phyloP scores from a whole-genome alignment of 2,329 filamentous ascomycete species.

The Dryadomyces sulphureus region DNA sequence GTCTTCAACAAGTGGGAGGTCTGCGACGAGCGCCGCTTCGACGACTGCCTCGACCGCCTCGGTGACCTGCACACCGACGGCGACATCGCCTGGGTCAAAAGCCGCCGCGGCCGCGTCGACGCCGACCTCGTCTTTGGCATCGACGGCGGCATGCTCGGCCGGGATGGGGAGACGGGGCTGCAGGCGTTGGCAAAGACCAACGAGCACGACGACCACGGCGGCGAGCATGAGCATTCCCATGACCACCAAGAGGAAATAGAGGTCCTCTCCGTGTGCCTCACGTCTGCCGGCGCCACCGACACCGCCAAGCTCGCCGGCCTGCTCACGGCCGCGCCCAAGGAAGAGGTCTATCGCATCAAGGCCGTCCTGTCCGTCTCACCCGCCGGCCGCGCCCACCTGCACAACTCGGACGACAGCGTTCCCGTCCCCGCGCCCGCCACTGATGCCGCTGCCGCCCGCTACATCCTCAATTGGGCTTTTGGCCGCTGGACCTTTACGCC shows the following conservation, averaged over 20 bases:
- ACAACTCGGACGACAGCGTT: slow-evolving; percentile 25
- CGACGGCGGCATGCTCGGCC: slow-evolving; percentile 52
- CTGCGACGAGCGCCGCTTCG: slow-evolving; percentile 58
- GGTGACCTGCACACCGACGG: slow-evolving; percentile 61
- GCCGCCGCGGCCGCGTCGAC: slow-evolving; percentile 62
- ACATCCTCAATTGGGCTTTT: slow-evolving; percentile 97
- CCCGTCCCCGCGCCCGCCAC: slow-evolving; percentile 14
- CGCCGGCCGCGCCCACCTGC: slow-evolving; percentile 26
- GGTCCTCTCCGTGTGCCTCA: slow-evolving; percentile 68
- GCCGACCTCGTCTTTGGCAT: slow-evolving; percentile 74
- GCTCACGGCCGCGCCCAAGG: slow-evolving; percentile 63
- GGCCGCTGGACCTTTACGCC: slow-evolving; percentile 84
- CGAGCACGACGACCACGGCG: slow-evolving; percentile 20
- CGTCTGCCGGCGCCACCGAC: slow-evolving; percentile 20
- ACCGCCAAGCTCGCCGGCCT: slow-evolving; percentile 51
- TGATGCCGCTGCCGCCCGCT: slow-evolving; percentile 27
- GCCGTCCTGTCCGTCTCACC: slow-evolving; percentile 38
- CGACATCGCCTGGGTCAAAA: slow-evolving; percentile 70
- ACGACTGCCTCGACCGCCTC: slow-evolving; percentile 63
- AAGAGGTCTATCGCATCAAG: slow-evolving; percentile 94
- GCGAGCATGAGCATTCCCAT: slow-evolving; percentile 28
- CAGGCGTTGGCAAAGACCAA: slow-evolving; percentile 12
- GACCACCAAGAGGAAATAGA: slow-evolving; percentile 78
- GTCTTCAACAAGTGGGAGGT: slow-evolving; percentile 89
- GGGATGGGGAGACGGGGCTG: not conserved